phyloP scores from a whole-genome alignment of 148 eudicot species.

The Polygonum maritimum region DNA sequence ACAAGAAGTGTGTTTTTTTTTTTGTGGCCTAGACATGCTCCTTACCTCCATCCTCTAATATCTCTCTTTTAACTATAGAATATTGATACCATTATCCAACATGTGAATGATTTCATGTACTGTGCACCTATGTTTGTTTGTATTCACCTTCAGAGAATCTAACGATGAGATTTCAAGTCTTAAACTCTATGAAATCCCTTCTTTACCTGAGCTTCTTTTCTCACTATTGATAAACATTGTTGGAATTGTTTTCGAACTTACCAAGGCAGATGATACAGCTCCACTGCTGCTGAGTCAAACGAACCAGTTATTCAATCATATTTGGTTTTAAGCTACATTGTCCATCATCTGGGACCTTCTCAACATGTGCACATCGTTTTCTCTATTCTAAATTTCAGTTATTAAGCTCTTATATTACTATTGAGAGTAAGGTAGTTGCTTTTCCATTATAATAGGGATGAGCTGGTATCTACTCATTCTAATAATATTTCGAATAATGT shows the following conservation, averaged over 20 bases:
- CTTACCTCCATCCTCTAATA: neutral
- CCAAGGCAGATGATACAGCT: neutral
- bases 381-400: neutral
- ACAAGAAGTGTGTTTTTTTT: neutral
- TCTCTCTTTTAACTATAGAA: neutral
- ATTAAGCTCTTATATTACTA: no score
- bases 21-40: neutral
- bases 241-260: neutral
- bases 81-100: neutral
- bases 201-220: neutral
- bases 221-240: neutral
- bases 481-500: neutral
- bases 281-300: neutral
- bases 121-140: neutral
- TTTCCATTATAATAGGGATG: neutral
- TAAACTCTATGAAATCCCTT: neutral
- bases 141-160: neutral
- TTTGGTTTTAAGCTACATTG: neutral
- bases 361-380: neutral
- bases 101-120: neutral
- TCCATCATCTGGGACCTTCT: neutral
- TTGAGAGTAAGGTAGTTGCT: neutral
- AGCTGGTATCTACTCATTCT: neutral
- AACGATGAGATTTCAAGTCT: neutral
- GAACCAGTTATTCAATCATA: neutral